Percentiles rank a stretch among this genome's conserved stretches.
phyloP scores from a whole-genome alignment of 768 basidiomycete species.

The Polyporus arcularius region DNA sequence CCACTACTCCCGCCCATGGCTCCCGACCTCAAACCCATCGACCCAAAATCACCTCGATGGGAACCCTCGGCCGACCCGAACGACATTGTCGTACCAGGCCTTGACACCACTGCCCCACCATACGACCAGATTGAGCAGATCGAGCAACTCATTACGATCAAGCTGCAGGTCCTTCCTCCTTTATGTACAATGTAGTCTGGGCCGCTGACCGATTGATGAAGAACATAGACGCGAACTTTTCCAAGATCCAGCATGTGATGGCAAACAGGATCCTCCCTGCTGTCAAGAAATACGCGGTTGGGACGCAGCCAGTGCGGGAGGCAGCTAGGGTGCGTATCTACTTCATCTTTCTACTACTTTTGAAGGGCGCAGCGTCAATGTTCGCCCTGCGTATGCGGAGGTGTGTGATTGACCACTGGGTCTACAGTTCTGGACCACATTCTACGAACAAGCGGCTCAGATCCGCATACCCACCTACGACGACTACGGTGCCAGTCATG shows the following conservation, averaged over 20 bases:
- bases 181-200: background rate
- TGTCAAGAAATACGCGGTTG: constrained; percentile 86
- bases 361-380: no score
- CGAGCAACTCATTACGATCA: constrained; percentile 91
- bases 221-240: constrained; percentile 94
- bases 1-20: constrained; percentile 16
- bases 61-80: constrained; percentile 62
- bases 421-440: constrained; percentile 90
- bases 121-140: constrained; percentile 92
- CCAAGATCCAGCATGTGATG: constrained; percentile 83
- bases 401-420: no score
- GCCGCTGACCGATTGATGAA: constrained; percentile 29
- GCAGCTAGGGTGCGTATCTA: constrained; percentile 72
- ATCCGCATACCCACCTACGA: constrained; percentile 78
- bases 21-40: constrained; percentile 42
- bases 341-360: background rate
- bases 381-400: no score
- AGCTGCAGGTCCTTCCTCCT: constrained; percentile 66
- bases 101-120: constrained; percentile 67
- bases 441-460: constrained; percentile 93
- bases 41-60: constrained; percentile 69
- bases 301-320: constrained; percentile 85
- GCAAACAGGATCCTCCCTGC: constrained; percentile 81
- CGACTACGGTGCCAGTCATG: constrained; percentile 46
- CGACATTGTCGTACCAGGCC: constrained; percentile 67